Base-by-base conservation (phyloP, 202 grass and related monocot species). In the Zizania palustris region DNA sequence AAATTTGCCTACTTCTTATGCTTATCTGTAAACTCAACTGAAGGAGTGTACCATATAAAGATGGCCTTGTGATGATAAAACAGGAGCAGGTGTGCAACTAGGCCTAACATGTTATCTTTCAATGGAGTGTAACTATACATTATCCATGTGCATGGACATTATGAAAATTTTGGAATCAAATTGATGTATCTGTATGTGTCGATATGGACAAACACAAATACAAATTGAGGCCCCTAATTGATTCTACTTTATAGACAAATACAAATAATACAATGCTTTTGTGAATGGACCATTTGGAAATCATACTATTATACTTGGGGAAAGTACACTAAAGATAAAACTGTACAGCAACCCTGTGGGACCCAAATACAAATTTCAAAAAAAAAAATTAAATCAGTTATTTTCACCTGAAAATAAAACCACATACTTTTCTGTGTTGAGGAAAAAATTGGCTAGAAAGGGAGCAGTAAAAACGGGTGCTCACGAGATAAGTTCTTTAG, bases 401-500 rank as follows among this genome's bases (percentile, higher is more conserved):
- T 15, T n/a, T 51, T n/a, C 49, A 51, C n/a, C 49, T 49, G 22
- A 45, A 67, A 28, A 57, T 33, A 1, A 48, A 64, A 71, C 40
- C 22, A 14, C 50, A 3, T 68, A 70, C 0, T 61, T 16, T 40
- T 65, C 12, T 45, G 35, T 9, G 0, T 63, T 15, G 3, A 72
- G 16, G 34, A 41, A 38, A 44, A 45, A 49, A 4, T 45, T 18
- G 19, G 11, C 1, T 41, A 75, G 14, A 83, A 83, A 70, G 9
- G 44, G 15, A 61, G 15, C 44, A 68, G 75, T 72, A 33, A 42
- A 72, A 73, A 84, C 59, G 39, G 65, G 53, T 73, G 89, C 86
- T 66, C 70, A 96, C 92, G 78, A 89, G 70, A 96, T 89, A 63
- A 97, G 89, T 84, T 93, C 82, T 75, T 85, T 93, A 40, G 89